These are phyloP conservation scores for Camellia sinensis DNA, from an alignment of 148 eudicot species.

Conservation along the genomic window DNA sequence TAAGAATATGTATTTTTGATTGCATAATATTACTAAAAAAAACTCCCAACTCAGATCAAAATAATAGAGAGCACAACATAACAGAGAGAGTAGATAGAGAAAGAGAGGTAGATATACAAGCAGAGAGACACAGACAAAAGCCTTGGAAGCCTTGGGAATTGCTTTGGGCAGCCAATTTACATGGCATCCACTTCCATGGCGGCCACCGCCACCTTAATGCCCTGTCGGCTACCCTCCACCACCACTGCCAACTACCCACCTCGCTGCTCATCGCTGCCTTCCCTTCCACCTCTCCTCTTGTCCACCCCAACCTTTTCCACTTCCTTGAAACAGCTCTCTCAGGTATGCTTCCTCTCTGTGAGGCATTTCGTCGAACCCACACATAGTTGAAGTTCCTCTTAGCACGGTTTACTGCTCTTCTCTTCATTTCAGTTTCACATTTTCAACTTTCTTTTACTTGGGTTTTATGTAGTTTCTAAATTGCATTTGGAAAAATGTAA, in stretches of 20 bases:
- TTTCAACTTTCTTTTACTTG: not conserved
- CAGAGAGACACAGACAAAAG: not conserved
- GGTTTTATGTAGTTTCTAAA: not conserved
- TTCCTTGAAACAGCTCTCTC: conserved; percentile 32
- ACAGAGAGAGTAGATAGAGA: conserved; percentile 17
- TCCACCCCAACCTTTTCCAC: conserved; percentile 28
- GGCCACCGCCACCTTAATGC: conserved; percentile 62
- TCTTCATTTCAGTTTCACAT: not conserved
- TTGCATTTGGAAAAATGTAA: too few species aligned
- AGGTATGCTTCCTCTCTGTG: conserved; percentile 39
- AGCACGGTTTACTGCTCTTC: too few species aligned
- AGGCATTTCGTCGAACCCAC: conserved; percentile 37
- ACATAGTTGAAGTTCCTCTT: not conserved
- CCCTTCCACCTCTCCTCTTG: conserved; percentile 43
- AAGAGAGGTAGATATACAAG: too few species aligned
- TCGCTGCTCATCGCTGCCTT: conserved; percentile 53
- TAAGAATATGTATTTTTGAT: too few species aligned
- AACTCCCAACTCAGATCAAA: not conserved
- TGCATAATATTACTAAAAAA: too few species aligned
- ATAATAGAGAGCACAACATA: not conserved
- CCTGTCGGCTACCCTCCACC: conserved; percentile 41
- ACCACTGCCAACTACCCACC: conserved; percentile 11
- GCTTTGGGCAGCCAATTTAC: not conserved
- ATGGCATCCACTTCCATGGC: conserved; percentile 68
- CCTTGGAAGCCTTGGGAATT: not conserved